Evolutionary conservation across 2,329 filamentous ascomycete species (phyloP).

Genomic region (Pezicula neosporulosa): DNA sequence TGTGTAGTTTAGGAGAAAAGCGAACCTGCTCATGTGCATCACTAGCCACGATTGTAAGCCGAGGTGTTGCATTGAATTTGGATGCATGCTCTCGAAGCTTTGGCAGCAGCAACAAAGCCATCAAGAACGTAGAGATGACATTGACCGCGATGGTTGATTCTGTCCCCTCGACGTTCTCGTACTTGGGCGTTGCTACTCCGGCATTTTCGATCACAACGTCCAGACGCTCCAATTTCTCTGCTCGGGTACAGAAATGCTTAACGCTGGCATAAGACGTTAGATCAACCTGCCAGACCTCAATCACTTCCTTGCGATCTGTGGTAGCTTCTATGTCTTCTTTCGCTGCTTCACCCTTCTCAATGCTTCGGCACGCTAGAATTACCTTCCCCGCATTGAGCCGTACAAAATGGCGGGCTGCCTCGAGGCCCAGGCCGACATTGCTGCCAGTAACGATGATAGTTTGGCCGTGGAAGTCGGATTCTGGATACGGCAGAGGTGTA

Average conservation of each 20-base stretch:
- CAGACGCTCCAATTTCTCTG: constrained; percentile 4
- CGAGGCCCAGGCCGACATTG: constrained; percentile 36
- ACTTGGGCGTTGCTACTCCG: constrained; percentile 7
- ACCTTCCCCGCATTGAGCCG: constrained; percentile 28
- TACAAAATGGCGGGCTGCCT: constrained; percentile 31
- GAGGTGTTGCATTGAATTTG: constrained; percentile 10
- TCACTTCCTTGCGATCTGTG: constrained; percentile 5
- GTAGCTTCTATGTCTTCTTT: constrained; percentile 29
- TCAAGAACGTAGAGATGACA: constrained; percentile 41
- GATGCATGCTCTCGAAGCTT: constrained; percentile 32
- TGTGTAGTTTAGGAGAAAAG: neutral
- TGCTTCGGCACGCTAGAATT: constrained; percentile 34
- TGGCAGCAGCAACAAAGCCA: constrained; percentile 41
- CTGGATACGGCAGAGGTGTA: constrained; percentile 19
- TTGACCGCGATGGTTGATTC: constrained; percentile 44
- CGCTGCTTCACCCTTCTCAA: constrained; percentile 39
- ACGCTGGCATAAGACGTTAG: constrained; percentile 8
- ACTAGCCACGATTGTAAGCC: constrained; percentile 21
- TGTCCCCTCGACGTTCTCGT: constrained; percentile 26
- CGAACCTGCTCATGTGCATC: constrained; percentile 23
- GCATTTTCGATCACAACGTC: constrained; percentile 11
- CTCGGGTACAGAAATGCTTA: constrained; percentile 7
- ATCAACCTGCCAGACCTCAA: constrained; percentile 15
- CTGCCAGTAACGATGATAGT: constrained; percentile 36
- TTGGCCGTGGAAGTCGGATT: constrained; percentile 14